Evolutionary conservation across 306 rosid genomes (phyloP).

Genomic region (Medicago arabica): DNA sequence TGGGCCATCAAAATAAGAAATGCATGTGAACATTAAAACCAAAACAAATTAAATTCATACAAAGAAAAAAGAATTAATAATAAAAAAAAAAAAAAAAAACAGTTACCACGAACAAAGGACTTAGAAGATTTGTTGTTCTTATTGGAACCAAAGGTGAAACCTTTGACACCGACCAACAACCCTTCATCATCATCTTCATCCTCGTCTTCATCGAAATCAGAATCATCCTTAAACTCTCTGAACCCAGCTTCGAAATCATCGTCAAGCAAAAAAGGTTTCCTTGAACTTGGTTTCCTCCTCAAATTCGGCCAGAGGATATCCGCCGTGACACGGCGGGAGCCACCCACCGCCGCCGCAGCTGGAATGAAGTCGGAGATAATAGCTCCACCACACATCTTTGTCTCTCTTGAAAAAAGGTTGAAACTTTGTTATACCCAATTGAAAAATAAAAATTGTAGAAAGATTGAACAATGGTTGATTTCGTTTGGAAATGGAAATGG

Average conservation of each 20-base stretch:
- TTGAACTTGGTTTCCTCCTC: constrained; percentile 50
- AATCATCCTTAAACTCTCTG: constrained; percentile 82
- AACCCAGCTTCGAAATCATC: constrained; percentile 93
- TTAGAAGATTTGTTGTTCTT: constrained; percentile 38
- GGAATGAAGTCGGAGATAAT: constrained; percentile 90
- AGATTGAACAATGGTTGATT: not conserved
- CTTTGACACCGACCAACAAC: constrained; percentile 52
- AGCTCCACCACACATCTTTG: constrained; percentile 92
- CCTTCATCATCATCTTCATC: constrained; percentile 47
- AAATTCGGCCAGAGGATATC: constrained; percentile 76
- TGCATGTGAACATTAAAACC: constrained; percentile 6
- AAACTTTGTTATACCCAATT: constrained; percentile 41
- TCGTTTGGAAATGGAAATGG: not conserved
- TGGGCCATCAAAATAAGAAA: not conserved
- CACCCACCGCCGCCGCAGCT: constrained; percentile 32
- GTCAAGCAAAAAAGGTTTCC: constrained; percentile 50
- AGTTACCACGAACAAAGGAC: constrained; percentile 56
- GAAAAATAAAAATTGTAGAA: not conserved
- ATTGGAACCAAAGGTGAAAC: constrained; percentile 49
- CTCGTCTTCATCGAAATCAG: constrained; percentile 67
- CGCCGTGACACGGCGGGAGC: constrained; percentile 61
- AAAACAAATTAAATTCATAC: not conserved
- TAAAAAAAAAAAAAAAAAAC: not conserved
- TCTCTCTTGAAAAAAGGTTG: not conserved
- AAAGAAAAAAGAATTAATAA: not conserved